A percentile compares a stretch with the other conserved stretches of the same genome.
Evolutionary conservation across 768 basidiomycete species (phyloP).

Genomic region (Tricholoma saponaceum): DNA sequence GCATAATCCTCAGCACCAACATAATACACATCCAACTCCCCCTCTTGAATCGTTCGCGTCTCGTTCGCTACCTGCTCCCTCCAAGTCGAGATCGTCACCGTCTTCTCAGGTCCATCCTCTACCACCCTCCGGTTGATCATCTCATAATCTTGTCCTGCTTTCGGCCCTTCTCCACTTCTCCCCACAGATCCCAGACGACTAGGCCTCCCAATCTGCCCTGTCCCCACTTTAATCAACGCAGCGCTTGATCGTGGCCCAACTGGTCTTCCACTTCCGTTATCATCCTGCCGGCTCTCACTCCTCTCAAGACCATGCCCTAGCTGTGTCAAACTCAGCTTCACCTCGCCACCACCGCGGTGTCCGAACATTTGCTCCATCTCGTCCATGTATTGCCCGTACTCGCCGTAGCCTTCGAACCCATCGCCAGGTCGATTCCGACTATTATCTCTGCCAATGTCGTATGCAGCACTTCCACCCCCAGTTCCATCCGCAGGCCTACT

Average conservation of each 20-base stretch:
- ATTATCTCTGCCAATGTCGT: conserved; percentile 3
- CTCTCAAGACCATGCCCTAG: conserved; percentile 6
- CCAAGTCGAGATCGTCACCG: conserved; percentile 55
- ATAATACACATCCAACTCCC: conserved; percentile 45
- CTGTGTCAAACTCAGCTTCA: conserved; percentile 17
- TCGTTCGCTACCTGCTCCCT: conserved; percentile 47
- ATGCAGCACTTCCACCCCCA: not conserved
- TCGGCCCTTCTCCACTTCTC: conserved; percentile 16
- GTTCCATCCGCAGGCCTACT: conserved; percentile 2
- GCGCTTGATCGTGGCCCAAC: conserved; percentile 1
- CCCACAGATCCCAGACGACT: conserved; percentile 15
- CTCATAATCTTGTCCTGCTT: conserved; percentile 37
- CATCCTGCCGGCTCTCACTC: conserved; percentile 10
- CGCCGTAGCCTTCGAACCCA: conserved; percentile 28
- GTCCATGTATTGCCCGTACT: conserved; percentile 27
- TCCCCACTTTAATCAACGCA: conserved; percentile 12
- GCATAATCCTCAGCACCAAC: conserved; percentile 33
- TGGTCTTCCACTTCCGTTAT: conserved; percentile 8
- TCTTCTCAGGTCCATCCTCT: conserved; percentile 46
- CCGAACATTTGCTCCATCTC: conserved; percentile 27
- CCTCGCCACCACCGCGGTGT: conserved; percentile 15
- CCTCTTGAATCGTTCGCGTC: conserved; percentile 21
- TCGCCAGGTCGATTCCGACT: conserved; percentile 4
- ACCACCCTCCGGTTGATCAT: conserved; percentile 37
- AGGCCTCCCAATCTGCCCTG: conserved; percentile 20